phyloP scores from a whole-genome alignment of 805 yeast species.

The Starmerella kuoi region DNA sequence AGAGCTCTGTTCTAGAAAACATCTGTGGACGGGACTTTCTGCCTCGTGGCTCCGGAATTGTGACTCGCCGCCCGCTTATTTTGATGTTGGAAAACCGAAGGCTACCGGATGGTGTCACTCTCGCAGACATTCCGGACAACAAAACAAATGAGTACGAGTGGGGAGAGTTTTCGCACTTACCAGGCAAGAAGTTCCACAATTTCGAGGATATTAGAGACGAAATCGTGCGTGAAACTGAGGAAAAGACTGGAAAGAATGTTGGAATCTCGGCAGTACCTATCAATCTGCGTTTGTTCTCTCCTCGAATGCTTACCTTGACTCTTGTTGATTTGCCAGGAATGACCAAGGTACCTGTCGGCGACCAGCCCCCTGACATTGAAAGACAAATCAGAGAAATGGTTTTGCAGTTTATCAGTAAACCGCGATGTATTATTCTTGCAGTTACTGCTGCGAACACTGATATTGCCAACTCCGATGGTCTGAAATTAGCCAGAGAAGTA shows the following conservation, averaged over 20 bases:
- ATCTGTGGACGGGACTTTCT: conserved; percentile 84
- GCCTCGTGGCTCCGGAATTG: conserved; percentile 89
- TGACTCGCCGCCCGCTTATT: conserved; percentile 77
- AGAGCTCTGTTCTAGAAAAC: conserved; percentile 79
- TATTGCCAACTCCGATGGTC: conserved; percentile 91
- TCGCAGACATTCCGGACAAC: conserved; percentile 22
- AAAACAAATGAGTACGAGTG: conserved; percentile 49
- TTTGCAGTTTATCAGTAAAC: conserved; percentile 84
- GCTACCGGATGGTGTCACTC: conserved; percentile 24
- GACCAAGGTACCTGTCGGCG: conserved; percentile 97
- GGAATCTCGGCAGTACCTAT: conserved; percentile 91
- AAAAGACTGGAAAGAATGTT: conserved; percentile 55
- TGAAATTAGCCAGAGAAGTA: conserved; percentile 92
- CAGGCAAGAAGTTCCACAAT: conserved; percentile 74
- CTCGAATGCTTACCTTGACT: conserved; percentile 86
- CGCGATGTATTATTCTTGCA: conserved; percentile 86
- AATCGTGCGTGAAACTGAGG: conserved; percentile 83
- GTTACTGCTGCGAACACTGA: conserved; percentile 96
- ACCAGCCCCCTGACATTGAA: conserved; percentile 96
- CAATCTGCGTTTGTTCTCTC: conserved; percentile 83
- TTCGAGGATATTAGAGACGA: conserved; percentile 83
- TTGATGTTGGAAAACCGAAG: conserved; percentile 56
- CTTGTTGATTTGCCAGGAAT: conserved; percentile 94
- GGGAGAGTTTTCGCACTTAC: conserved; percentile 94
- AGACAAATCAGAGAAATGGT: conserved; percentile 86